phyloP scores from a whole-genome alignment of 495 filamentous ascomycete genomes.

The Aspergillus incahuasiensis region DNA sequence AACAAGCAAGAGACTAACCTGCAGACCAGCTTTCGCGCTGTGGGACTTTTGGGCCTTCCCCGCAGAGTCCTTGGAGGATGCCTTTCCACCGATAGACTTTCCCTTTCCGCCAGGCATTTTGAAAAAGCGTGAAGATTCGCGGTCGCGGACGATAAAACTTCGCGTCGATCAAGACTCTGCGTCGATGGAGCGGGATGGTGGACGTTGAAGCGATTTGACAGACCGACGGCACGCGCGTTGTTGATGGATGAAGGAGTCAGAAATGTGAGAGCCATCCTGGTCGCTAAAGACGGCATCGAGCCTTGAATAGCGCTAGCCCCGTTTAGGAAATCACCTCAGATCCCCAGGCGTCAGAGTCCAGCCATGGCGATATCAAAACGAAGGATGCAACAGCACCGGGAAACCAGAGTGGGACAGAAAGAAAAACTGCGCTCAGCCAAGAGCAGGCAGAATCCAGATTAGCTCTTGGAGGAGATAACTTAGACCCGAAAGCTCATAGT shows the following conservation, averaged over 20 bases:
- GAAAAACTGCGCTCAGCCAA: background rate
- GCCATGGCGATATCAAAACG: slow-evolving; percentile 10
- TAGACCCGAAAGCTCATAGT: background rate
- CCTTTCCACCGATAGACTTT: slow-evolving; percentile 94
- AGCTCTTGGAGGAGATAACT: background rate
- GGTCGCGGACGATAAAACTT: slow-evolving; percentile 25
- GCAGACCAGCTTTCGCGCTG: slow-evolving; percentile 94
- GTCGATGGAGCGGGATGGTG: slow-evolving; percentile 25
- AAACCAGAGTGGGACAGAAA: background rate
- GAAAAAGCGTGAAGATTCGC: slow-evolving; percentile 25
- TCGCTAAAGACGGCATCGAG: slow-evolving; percentile 40
- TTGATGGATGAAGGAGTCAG: slow-evolving; percentile 49
- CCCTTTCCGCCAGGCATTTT: slow-evolving; percentile 85
- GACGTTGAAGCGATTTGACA: slow-evolving; percentile 35
- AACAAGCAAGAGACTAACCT: slow-evolving; percentile 62
- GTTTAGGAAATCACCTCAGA: slow-evolving; percentile 27
- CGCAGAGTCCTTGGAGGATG: slow-evolving; percentile 64
- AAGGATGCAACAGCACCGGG: background rate
- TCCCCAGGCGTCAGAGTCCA: background rate
- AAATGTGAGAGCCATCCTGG: slow-evolving; percentile 42
- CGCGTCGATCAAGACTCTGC: slow-evolving; percentile 22
- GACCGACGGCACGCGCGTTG: slow-evolving; percentile 39
- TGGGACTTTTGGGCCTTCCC: slow-evolving; percentile 96
- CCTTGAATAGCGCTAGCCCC: slow-evolving; percentile 37
- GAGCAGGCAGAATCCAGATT: background rate